A percentile compares a stretch with the other conserved stretches of the same genome.
Conservation (phyloP, 352 stramenopile genomes). For the Globisporangium paddicum region DNA sequence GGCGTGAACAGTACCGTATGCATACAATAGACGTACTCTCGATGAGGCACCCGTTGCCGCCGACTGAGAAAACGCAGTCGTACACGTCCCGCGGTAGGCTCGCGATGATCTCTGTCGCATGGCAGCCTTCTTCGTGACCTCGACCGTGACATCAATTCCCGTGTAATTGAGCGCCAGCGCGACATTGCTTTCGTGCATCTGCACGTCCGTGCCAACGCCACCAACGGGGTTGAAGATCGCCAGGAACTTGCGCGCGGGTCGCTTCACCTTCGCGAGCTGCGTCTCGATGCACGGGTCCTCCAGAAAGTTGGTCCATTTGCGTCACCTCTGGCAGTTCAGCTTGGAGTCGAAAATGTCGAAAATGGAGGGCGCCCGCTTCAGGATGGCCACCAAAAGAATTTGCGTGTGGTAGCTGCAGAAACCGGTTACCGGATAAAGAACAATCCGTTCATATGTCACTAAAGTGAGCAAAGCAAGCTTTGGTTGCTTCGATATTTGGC, state of each 20-base stretch:
- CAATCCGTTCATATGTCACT: no score
- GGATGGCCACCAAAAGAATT: constrained; percentile 16
- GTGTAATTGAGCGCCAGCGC: constrained; percentile 45
- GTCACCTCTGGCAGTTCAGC: not conserved
- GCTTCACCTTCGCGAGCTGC: constrained; percentile 14
- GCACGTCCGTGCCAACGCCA: constrained; percentile 38
- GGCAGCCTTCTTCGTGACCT: constrained; percentile 41
- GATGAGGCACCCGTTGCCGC: constrained; percentile 64
- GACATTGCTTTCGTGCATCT: constrained; percentile 54
- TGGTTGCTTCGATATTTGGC: no score
- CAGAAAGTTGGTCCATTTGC: constrained; percentile 41
- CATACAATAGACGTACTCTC: constrained; percentile 34
- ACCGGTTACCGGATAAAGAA: no score
- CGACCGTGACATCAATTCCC: constrained; percentile 38
- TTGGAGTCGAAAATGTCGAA: not conserved
- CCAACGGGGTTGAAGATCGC: constrained; percentile 75
- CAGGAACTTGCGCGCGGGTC: constrained; percentile 36
- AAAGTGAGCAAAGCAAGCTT: no score
- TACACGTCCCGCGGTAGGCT: constrained; percentile 43
- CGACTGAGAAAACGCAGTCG: constrained; percentile 64
- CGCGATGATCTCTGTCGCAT: constrained; percentile 51
- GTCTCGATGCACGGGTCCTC: constrained; percentile 35
- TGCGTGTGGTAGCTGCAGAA: constrained; percentile 3
- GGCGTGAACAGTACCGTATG: not conserved
- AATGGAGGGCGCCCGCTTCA: no score